Evolutionary conservation across 306 rosid species (phyloP).

Genomic region (Malus sylvestris): DNA sequence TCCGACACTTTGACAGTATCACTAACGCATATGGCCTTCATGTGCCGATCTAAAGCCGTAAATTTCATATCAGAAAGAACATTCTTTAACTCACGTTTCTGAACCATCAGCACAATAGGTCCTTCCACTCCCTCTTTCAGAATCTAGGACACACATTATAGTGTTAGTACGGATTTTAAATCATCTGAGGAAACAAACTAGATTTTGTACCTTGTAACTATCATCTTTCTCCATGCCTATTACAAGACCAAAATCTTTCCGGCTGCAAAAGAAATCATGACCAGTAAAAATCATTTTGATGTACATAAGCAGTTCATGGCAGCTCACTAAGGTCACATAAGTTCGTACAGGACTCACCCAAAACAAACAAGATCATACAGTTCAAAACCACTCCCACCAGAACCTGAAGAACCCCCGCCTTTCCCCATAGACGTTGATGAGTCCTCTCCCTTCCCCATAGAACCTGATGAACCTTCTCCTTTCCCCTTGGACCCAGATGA

Average conservation of each 20-base stretch:
- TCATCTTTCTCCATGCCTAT: constrained; percentile 76
- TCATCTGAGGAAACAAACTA: neutral
- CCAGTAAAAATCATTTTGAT: neutral
- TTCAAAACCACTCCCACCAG: constrained; percentile 43
- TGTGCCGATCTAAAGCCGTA: constrained; percentile 60
- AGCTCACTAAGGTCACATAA: constrained; percentile 12
- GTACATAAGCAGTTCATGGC: neutral
- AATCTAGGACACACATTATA: constrained; percentile 40
- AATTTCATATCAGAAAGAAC: constrained; percentile 62
- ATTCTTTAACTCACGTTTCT: constrained; percentile 46
- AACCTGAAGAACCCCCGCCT: constrained; percentile 42
- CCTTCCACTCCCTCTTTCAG: constrained; percentile 66
- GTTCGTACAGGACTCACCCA: constrained; percentile 53
- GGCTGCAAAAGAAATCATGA: constrained; percentile 44
- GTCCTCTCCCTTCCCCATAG: constrained; percentile 19
- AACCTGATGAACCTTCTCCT: constrained; percentile 51
- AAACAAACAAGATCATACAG: constrained; percentile 76
- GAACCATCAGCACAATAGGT: constrained; percentile 47
- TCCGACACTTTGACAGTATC: constrained; percentile 68
- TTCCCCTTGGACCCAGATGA: constrained; percentile 32
- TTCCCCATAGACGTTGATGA: constrained; percentile 27
- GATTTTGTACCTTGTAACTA: constrained; percentile 61
- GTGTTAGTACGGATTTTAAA: neutral
- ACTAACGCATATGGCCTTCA: constrained; percentile 53
- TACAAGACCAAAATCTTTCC: constrained; percentile 83